These are phyloP conservation scores for Beauveria varroae DNA, from an alignment of 2,329 filamentous ascomycete species.

Conservation along the genomic window DNA sequence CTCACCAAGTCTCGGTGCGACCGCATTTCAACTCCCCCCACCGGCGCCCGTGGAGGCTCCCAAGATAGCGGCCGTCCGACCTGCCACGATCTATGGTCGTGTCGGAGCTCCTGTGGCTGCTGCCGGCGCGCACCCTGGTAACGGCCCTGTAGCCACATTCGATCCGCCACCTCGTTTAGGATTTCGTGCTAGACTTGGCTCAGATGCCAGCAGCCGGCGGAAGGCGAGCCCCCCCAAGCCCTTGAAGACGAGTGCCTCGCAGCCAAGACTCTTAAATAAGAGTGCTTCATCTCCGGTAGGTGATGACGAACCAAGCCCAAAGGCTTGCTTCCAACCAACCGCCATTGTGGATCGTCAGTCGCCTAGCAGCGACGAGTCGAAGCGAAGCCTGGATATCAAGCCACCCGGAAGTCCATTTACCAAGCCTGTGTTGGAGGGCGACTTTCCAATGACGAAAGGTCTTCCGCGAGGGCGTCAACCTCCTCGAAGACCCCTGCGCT, in stretches of 20 bases:
- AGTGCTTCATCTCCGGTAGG: background rate
- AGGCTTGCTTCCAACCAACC: background rate
- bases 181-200: conserved; percentile 10
- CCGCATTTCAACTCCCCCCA: background rate
- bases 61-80: background rate
- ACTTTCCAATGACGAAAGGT: conserved; percentile 27
- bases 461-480: conserved; percentile 28
- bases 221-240: conserved; percentile 1
- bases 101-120: background rate
- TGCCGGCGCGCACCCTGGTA: conserved; percentile 1
- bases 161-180: conserved; percentile 4
- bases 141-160: background rate
- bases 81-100: conserved; percentile 3
- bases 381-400: conserved; percentile 9
- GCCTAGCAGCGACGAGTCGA: conserved; percentile 4
- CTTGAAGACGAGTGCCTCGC: background rate
- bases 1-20: background rate
- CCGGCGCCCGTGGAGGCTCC: background rate
- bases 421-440: conserved; percentile 22
- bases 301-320: background rate
- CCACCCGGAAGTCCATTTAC: conserved; percentile 21
- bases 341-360: background rate
- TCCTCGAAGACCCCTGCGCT: conserved; percentile 13
- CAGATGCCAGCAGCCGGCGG: conserved; percentile 7
- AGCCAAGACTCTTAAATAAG: background rate